Conservation (phyloP, 495 filamentous ascomycete genomes). For the Schizothecium vesticola region DNA sequence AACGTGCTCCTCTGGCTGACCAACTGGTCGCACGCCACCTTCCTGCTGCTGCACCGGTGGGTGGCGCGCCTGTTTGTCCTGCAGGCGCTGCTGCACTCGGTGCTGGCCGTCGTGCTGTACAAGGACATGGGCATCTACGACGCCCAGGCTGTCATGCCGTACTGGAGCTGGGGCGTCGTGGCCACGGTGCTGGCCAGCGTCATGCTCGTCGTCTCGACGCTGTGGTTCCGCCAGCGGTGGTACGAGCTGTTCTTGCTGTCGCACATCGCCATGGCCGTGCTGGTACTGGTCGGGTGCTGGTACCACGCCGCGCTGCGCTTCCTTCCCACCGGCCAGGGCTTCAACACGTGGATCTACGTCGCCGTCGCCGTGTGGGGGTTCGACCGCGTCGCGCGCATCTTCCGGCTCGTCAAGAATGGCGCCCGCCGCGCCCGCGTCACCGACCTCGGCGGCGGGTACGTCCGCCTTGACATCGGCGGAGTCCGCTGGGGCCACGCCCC, state of each 20-base stretch:
- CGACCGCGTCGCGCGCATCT: neutral
- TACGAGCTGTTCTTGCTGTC: slow-evolving; percentile 42
- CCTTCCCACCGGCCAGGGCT: neutral
- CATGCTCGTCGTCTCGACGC: slow-evolving; percentile 17
- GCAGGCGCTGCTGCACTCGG: slow-evolving; percentile 35
- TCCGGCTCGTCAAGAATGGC: neutral
- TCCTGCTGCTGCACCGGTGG: slow-evolving; percentile 43
- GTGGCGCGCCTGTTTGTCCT: slow-evolving; percentile 35
- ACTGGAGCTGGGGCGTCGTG: slow-evolving; percentile 42
- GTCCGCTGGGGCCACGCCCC: neutral
- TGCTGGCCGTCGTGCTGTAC: slow-evolving; percentile 23
- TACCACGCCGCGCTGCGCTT: slow-evolving; percentile 31
- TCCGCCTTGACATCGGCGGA: neutral
- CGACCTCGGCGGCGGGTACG: neutral
- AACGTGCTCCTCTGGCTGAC: slow-evolving; percentile 44
- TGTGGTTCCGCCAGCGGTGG: slow-evolving; percentile 26
- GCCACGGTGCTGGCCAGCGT: slow-evolving; percentile 26
- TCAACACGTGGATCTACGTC: slow-evolving; percentile 3
- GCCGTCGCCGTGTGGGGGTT: neutral
- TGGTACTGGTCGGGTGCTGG: slow-evolving; percentile 39
- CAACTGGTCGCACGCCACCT: slow-evolving; percentile 43
- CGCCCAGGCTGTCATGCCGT: slow-evolving; percentile 18
- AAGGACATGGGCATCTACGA: slow-evolving; percentile 20
- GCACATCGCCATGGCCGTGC: slow-evolving; percentile 37
- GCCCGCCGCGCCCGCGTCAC: neutral